These are phyloP conservation scores for Mycena indigotica DNA, from an alignment of 768 basidiomycete species.

Conservation along the genomic window DNA sequence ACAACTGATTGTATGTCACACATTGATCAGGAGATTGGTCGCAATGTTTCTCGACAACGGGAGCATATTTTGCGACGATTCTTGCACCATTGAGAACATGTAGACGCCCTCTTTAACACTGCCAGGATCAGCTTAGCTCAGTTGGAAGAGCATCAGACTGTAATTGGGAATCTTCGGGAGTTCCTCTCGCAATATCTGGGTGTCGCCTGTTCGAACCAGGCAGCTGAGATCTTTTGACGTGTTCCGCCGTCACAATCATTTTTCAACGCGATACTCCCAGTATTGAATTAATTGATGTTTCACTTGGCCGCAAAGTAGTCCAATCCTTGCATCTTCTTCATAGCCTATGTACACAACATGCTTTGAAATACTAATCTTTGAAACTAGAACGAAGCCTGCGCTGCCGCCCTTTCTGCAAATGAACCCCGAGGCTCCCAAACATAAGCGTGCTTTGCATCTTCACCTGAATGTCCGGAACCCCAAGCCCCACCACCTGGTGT, in stretches of 20 bases:
- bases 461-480: conserved; percentile 45
- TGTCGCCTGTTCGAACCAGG: conserved; percentile 11
- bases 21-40: too few relatives aligned
- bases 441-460: conserved; percentile 37
- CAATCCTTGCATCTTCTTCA: too few relatives aligned
- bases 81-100: background rate
- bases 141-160: conserved; percentile 13
- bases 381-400: conserved; percentile 60
- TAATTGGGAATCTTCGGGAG: too few relatives aligned
- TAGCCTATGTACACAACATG: too few relatives aligned
- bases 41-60: background rate
- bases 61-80: background rate
- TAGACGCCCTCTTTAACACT: too few relatives aligned
- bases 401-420: conserved; percentile 61
- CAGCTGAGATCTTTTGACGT: background rate
- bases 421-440: conserved; percentile 76
- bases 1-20: too few relatives aligned
- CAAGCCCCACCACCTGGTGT: conserved; percentile 93
- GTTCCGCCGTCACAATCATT: background rate
- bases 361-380: too few relatives aligned
- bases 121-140: conserved; percentile 11
- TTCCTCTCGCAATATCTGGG: conserved; percentile 2
- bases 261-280: background rate
- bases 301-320: background rate
- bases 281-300: background rate